A percentile compares a stretch with the other conserved stretches of the same genome.
Evolutionary conservation across 2,329 filamentous ascomycete genomes (phyloP).

Genomic region (Colletotrichum destructivum): DNA sequence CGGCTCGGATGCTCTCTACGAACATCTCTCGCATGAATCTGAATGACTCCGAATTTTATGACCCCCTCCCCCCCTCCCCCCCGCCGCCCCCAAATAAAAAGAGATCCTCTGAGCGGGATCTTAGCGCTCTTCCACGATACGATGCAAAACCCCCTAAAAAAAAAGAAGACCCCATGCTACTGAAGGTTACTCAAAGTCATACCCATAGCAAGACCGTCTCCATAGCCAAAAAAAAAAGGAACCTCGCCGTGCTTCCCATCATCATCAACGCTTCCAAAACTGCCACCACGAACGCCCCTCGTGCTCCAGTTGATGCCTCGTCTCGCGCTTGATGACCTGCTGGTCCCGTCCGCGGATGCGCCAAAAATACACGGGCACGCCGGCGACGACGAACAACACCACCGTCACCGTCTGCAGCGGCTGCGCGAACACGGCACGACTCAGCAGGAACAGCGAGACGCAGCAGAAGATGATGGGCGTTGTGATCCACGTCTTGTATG

Average conservation of each 20-base stretch:
- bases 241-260: background rate
- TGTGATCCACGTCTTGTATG: conserved; percentile 96
- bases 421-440: conserved; percentile 89
- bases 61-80: too few relatives aligned
- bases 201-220: background rate
- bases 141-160: background rate
- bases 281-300: conserved; percentile 66
- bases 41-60: background rate
- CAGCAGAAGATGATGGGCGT: conserved; percentile 99
- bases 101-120: background rate
- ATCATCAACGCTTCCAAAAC: conserved; percentile 68
- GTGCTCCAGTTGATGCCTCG: conserved; percentile 36
- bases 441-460: conserved; percentile 92
- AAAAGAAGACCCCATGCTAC: background rate
- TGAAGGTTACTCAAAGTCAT: conserved; percentile 4
- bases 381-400: conserved; percentile 85
- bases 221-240: background rate
- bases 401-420: conserved; percentile 92
- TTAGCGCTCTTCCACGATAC: background rate
- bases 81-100: too few relatives aligned
- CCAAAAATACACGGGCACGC: conserved; percentile 92
- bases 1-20: background rate
- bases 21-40: background rate
- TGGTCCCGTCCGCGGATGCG: conserved; percentile 78
- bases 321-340: conserved; percentile 61